Evolutionary conservation across 768 basidiomycete species (phyloP).

Genomic region (Amanita pseudoporphyria): DNA sequence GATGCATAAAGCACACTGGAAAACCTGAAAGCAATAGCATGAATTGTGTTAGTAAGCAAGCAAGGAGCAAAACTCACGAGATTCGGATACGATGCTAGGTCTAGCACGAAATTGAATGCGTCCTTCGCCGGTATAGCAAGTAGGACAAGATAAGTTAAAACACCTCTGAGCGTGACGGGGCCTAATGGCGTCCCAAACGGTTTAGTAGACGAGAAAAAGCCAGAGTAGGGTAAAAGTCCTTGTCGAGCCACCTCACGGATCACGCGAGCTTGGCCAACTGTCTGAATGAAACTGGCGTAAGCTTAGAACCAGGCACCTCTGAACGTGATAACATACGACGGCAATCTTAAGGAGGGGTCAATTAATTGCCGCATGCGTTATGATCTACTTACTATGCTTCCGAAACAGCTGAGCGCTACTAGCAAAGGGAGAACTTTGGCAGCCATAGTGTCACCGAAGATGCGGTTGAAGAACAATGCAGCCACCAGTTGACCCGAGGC

Average conservation of each 20-base stretch:
- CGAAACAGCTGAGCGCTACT: constrained; percentile 25
- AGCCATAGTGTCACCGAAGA: constrained; percentile 20
- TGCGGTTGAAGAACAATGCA: constrained; percentile 22
- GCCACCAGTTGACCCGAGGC: constrained; percentile 24
- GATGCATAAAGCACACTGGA: constrained; percentile 20
- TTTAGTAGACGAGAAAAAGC: constrained; percentile 35
- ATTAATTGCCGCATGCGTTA: neutral
- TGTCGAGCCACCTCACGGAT: constrained; percentile 44
- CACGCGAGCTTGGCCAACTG: constrained; percentile 27
- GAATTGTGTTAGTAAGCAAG: constrained; percentile 14
- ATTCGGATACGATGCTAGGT: constrained; percentile 29
- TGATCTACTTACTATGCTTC: constrained; percentile 23
- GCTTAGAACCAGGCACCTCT: neutral
- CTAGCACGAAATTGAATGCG: constrained; percentile 28
- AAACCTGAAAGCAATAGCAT: constrained; percentile 19
- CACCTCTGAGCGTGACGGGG: constrained; percentile 30
- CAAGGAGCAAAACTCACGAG: constrained; percentile 18
- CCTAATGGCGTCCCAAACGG: constrained; percentile 41
- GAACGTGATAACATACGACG: constrained; percentile 15
- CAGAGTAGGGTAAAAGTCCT: constrained; percentile 40
- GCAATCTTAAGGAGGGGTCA: constrained; percentile 18
- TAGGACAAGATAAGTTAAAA: constrained; percentile 31
- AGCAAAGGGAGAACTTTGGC: constrained; percentile 21
- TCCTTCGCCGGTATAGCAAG: constrained; percentile 27
- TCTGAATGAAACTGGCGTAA: constrained; percentile 10